Evolutionary conservation across 2,329 filamentous ascomycete genomes (phyloP).

Genomic region (Knufia petricola): DNA sequence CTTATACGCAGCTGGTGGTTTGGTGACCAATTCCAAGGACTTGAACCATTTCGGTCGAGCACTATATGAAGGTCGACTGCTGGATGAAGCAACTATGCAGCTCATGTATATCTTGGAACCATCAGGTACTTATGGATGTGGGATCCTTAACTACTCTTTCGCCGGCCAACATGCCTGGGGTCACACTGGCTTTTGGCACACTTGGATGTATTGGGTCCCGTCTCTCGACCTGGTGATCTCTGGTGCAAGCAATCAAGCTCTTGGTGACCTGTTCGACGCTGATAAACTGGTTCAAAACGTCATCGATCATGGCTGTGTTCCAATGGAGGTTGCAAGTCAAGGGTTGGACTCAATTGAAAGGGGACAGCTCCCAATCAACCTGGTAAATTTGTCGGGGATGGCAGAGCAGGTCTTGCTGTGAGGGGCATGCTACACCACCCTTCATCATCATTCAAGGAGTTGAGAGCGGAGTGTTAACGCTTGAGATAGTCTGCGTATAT

Average conservation of each 20-base stretch:
- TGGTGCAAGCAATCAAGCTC: constrained; percentile 10
- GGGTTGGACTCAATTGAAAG: neutral
- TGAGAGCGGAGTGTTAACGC: no score
- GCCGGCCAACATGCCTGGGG: constrained; percentile 10
- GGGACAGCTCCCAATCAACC: no score
- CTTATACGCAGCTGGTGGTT: constrained; percentile 10
- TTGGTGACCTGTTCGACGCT: constrained; percentile 3
- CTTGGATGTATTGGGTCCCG: constrained; percentile 9
- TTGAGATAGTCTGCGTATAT: no score
- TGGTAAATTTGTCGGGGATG: no score
- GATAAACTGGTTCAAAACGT: constrained; percentile 10
- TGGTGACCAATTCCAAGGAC: constrained; percentile 9
- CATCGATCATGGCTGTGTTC: constrained; percentile 8
- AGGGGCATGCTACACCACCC: no score
- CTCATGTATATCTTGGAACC: constrained; percentile 10
- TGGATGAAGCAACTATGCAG: constrained; percentile 8
- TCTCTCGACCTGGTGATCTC: constrained; percentile 11
- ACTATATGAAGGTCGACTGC: constrained; percentile 9
- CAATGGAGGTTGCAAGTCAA: neutral
- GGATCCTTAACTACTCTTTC: constrained; percentile 5
- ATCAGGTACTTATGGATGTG: constrained; percentile 11
- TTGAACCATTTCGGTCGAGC: constrained; percentile 10
- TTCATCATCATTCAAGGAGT: no score
- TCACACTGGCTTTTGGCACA: constrained; percentile 9
- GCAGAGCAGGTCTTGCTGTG: no score